Percentiles rank a stretch among this genome's conserved stretches.
These are phyloP conservation scores for Alternaria postmessia DNA, from an alignment of 2,329 filamentous ascomycete species.

Conservation along the genomic window DNA sequence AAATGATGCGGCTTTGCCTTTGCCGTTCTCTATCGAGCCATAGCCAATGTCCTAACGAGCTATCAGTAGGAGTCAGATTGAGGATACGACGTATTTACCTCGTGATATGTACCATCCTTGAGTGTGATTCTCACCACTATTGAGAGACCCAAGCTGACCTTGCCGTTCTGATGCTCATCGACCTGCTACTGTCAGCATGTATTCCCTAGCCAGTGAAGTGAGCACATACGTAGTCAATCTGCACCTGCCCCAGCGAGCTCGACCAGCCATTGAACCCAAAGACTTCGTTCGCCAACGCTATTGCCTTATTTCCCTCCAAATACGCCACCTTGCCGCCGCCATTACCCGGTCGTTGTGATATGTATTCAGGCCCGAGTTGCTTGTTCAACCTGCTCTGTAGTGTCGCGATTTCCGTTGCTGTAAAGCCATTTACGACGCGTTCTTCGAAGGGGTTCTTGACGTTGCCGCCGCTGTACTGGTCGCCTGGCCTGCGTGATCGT, in stretches of 20 bases:
- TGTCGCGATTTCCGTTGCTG: slow-evolving; percentile 87
- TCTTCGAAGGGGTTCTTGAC: slow-evolving; percentile 83
- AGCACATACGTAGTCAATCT: slow-evolving; percentile 83
- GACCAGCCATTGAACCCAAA: slow-evolving; percentile 99
- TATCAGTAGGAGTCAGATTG: slow-evolving; percentile 12
- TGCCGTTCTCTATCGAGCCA: slow-evolving; percentile 94
- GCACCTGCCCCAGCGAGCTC: slow-evolving; percentile 90
- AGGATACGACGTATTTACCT: slow-evolving; percentile 57
- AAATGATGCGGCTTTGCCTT: slow-evolving; percentile 92
- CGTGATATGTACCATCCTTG: slow-evolving; percentile 93
- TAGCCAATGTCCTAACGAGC: slow-evolving; percentile 82
- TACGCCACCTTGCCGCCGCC: slow-evolving; percentile 90
- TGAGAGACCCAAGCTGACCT: slow-evolving; percentile 84
- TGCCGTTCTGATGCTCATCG: slow-evolving; percentile 82
- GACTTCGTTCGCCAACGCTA: slow-evolving; percentile 91
- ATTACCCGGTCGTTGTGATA: slow-evolving; percentile 84
- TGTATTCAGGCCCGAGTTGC: slow-evolving; percentile 94
- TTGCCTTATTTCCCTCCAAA: slow-evolving; percentile 94
- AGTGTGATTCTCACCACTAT: slow-evolving; percentile 91
- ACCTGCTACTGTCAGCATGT: slow-evolving; percentile 57
- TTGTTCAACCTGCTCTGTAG: slow-evolving; percentile 87
- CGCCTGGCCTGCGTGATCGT: slow-evolving; percentile 45
- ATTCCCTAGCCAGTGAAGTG: not conserved
- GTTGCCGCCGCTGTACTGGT: slow-evolving; percentile 47
- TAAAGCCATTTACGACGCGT: slow-evolving; percentile 78